A percentile compares a stretch with the other conserved stretches of the same genome.
Evolutionary conservation across 1,284 basidiomycete species (phyloP).

Genomic region (Pyrrhoderma noxium): DNA sequence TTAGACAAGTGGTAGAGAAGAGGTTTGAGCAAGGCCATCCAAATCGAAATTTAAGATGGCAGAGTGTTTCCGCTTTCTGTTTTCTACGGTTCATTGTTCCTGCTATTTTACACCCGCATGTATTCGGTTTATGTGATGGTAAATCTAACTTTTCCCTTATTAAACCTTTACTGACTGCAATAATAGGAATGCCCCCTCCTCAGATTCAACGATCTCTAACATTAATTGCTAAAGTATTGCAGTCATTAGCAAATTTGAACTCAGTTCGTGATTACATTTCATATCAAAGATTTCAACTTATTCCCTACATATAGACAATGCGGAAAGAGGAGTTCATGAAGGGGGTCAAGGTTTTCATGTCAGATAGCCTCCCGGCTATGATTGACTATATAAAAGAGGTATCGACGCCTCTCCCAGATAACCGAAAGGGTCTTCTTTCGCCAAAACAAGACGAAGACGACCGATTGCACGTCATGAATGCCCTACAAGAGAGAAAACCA

Average conservation of each 20-base stretch:
- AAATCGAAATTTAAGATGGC: conserved; percentile 57
- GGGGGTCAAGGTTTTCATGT: conserved; percentile 58
- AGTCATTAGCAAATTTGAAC: conserved; percentile 74
- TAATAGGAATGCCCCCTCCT: conserved; percentile 48
- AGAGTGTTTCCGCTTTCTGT: conserved; percentile 79
- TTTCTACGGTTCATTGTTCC: conserved; percentile 82
- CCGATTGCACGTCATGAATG: conserved; percentile 45
- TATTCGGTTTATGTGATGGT: conserved; percentile 71
- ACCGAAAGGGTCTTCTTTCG: conserved; percentile 23
- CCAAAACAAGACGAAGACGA: conserved; percentile 39
- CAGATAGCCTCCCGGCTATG: conserved; percentile 56
- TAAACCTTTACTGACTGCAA: conserved; percentile 33
- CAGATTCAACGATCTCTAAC: conserved; percentile 69
- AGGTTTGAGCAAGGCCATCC: conserved; percentile 39
- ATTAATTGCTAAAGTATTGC: conserved; percentile 71
- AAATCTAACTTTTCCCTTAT: conserved; percentile 40
- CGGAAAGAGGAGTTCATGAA: conserved; percentile 72
- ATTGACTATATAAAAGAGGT: conserved; percentile 65
- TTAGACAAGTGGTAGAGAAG: conserved; percentile 63
- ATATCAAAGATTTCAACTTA: conserved; percentile 9
- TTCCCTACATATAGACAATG: conserved; percentile 34
- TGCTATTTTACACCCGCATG: conserved; percentile 70
- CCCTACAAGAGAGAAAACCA: conserved; percentile 45
- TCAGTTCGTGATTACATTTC: conserved; percentile 37
- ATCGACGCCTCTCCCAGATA: conserved; percentile 46